Conservation (phyloP, 1,284 basidiomycete species). For the Tremellales sp. region DNA sequence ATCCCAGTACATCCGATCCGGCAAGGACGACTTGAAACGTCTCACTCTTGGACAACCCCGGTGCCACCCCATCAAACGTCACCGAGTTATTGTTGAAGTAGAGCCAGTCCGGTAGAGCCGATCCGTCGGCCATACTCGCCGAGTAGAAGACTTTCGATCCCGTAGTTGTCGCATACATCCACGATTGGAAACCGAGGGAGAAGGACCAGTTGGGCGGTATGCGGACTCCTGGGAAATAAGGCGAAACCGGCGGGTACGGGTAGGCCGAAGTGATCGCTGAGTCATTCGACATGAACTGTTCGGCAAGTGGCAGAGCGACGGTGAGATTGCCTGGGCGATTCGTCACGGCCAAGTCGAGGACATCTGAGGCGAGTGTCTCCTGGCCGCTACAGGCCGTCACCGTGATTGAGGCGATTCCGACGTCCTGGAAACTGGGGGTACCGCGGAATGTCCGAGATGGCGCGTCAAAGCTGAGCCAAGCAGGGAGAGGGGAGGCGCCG, state of each 20-base stretch:
- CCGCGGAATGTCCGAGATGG: slow-evolving; percentile 17
- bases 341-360: slow-evolving; percentile 13
- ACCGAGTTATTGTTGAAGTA: slow-evolving; percentile 62
- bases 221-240: slow-evolving; percentile 60
- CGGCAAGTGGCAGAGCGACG: slow-evolving; percentile 14
- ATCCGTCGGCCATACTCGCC: slow-evolving; percentile 62
- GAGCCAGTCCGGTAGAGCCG: slow-evolving; percentile 71
- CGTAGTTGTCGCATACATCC: slow-evolving; percentile 58
- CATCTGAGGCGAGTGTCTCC: slow-evolving; percentile 20
- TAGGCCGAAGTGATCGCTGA: slow-evolving; percentile 49
- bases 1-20: slow-evolving; percentile 60
- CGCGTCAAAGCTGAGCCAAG: slow-evolving; percentile 46
- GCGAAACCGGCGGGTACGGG: slow-evolving; percentile 62
- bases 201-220: slow-evolving; percentile 84
- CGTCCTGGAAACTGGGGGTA: slow-evolving; percentile 20
- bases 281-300: slow-evolving; percentile 15
- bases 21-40: slow-evolving; percentile 50
- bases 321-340: slow-evolving; percentile 5
- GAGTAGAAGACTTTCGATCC: slow-evolving; percentile 58
- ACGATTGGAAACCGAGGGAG: slow-evolving; percentile 73
- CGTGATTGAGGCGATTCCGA: slow-evolving; percentile 20
- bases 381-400: slow-evolving; percentile 51
- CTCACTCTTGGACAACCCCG: slow-evolving; percentile 34
- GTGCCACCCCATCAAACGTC: slow-evolving; percentile 76
- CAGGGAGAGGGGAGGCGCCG: slow-evolving; percentile 45